Base-by-base conservation (phyloP, 495 filamentous ascomycete species). In the Daldinia decipiens region DNA sequence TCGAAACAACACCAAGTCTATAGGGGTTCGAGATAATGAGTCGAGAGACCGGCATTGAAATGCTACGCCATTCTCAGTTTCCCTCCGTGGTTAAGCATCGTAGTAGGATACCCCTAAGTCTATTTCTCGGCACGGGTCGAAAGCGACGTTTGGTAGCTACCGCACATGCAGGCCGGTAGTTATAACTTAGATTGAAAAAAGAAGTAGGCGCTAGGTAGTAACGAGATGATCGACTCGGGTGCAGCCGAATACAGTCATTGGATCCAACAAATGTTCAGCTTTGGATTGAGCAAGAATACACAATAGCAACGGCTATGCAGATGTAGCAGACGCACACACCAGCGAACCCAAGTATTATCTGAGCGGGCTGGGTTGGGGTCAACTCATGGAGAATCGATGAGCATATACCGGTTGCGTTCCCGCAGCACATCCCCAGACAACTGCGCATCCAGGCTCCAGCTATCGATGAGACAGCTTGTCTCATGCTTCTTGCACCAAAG, bases 161-260 rank as follows among this genome's bases (percentile, higher is more conserved):
- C 38, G 62, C 43, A 52, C 43, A 68, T 68, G 60, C 51, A 72
- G 56, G 70, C 70, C 65, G 61, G 70, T 73, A 68, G 70, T 73
- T 68, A 65, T 65, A 65, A 62, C 56, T 62, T 68, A 65, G 61
- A 65, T 59, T 65, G 65, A 73, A 53, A 70, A 70, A 59, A 54
- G 59, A 36, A 52, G 43, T 7, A 53, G 56, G 62, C 61, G 61
- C 47, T 76, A 62, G 43, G 54, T 54, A 43, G 68, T 34, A 73
- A 71, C 21, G 56, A 76, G 64, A 68, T 72, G 55, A 70, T 78
- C 71, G 58, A 67, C 67, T 74, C 67, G 71, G 71, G 26, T 67
- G 65, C 71, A 66, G 59, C 71, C 71, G 71, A 74, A 74, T 67
- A 65, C 51, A 69, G 71, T 65, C 61, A 64, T 67, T 65, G 58